Base-by-base conservation (phyloP, 129 eudicot species). In the Flaveria linearis region DNA sequence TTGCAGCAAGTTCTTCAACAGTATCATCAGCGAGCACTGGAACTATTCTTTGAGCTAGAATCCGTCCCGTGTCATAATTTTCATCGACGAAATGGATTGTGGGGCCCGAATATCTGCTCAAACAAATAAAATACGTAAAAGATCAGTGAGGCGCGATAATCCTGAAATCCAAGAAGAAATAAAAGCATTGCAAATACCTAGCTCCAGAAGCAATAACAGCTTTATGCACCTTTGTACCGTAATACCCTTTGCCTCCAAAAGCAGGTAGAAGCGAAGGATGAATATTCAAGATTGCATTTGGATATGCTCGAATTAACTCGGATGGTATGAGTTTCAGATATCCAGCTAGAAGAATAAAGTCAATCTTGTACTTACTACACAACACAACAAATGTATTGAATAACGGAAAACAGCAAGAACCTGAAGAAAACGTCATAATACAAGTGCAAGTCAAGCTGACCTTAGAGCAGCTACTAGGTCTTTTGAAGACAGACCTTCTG, bases 191-290 rank as follows among this genome's bases (percentile, higher is more conserved):
- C 36, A 58, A 7, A 50, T 83, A 92, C 98, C 96, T 92, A 42
- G 92, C 98, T 74, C 98, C 98, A 51, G 96, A 92, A 75, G 98
- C 93, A 80, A 92, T 90, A 30, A 92, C 98, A 15, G 96, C 96
- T 80, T 87, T 83, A 82, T 92, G 98, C 72, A 92, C 96, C 84
- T 92, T 92, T 66, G 81, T 79, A 56, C 96, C 98, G 73, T 86
- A 92, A 78, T 82, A 90, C 64, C 92, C 92, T 83, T 85, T 88
- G 82, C 92, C 92, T 22, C 92, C 94, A 71, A 89, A 89, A 71
- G 96, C 90, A 26, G 98, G 96, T 74, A 92, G 90, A 81, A 92
- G 98, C 46, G 98, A 87, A 39, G 96, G 98, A 75, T 92, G 98
- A 45, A 92, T 92, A 61, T 92, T 92, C 30, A 90, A 73, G 65